phyloP scores from a whole-genome alignment of 2,329 filamentous ascomycete genomes.

The Colletotrichum cuscutae region DNA sequence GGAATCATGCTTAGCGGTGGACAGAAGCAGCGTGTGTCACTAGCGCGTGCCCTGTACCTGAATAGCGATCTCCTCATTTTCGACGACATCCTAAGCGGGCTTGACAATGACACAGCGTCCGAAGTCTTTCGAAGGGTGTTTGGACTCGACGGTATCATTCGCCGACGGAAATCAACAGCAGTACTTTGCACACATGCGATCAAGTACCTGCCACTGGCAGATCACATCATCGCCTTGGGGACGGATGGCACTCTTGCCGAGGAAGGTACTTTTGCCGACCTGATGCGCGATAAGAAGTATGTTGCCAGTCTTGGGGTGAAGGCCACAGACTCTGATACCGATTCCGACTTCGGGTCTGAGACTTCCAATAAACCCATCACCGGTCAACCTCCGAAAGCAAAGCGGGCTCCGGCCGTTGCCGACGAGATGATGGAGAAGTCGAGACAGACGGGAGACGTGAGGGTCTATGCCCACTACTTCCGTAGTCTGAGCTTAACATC shows the following conservation, averaged over 20 bases:
- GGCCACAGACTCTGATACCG: conserved; percentile 31
- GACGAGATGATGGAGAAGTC: conserved; percentile 28
- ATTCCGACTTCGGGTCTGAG: conserved; percentile 7
- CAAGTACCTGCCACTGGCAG: conserved; percentile 46
- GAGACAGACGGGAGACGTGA: conserved; percentile 35
- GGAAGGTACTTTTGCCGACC: conserved; percentile 48
- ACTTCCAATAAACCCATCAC: background rate
- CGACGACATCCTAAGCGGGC: conserved; percentile 47
- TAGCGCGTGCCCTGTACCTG: conserved; percentile 41
- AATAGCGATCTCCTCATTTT: conserved; percentile 40
- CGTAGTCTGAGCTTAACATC: conserved; percentile 6
- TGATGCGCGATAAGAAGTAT: conserved; percentile 45
- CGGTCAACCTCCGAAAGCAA: background rate
- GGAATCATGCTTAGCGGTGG: conserved; percentile 48
- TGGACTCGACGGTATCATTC: conserved; percentile 40
- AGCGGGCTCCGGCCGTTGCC: conserved; percentile 2
- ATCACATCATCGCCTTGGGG: conserved; percentile 59
- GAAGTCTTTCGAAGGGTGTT: conserved; percentile 48
- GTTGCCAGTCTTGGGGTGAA: conserved; percentile 43
- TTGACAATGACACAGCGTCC: conserved; percentile 47
- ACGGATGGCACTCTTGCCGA: conserved; percentile 53
- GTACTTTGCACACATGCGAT: conserved; percentile 44
- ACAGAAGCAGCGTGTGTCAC: conserved; percentile 44
- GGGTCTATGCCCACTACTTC: conserved; percentile 40
- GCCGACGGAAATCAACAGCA: conserved; percentile 18